Percentiles rank a stretch among this genome's conserved stretches.
These are phyloP conservation scores for Sarocladiaceae sp. DNA, from an alignment of 2,329 filamentous ascomycete genomes.

Conservation along the genomic window DNA sequence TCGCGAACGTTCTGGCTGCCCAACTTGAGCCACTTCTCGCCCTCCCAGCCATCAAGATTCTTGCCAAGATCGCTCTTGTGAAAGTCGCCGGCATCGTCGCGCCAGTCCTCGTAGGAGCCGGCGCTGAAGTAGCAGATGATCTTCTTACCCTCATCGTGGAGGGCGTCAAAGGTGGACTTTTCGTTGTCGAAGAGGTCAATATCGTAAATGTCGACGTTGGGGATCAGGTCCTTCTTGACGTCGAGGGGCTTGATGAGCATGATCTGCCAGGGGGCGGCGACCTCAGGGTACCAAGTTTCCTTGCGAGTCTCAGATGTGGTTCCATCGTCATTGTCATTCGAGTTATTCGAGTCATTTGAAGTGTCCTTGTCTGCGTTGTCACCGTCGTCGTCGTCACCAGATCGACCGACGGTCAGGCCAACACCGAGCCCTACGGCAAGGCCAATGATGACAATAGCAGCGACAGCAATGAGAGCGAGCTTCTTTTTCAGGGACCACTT, in stretches of 20 bases:
- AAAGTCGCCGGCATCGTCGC: conserved; percentile 53
- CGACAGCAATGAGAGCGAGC: conserved; percentile 17
- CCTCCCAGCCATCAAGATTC: conserved; percentile 55
- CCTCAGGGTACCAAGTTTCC: conserved; percentile 43
- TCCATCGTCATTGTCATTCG: conserved; percentile 17
- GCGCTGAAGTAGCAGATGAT: conserved; percentile 73
- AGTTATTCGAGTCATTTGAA: conserved; percentile 12
- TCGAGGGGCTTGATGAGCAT: conserved; percentile 41
- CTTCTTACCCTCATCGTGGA: conserved; percentile 49
- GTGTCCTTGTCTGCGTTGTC: conserved; percentile 13
- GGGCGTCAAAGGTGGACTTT: conserved; percentile 40
- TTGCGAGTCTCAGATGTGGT: conserved; percentile 18
- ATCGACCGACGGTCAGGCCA: conserved; percentile 36
- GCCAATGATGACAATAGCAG: conserved; percentile 27
- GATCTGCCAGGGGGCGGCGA: conserved; percentile 55
- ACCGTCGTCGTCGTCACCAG: conserved; percentile 14
- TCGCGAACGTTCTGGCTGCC: conserved; percentile 50
- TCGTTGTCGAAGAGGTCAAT: conserved; percentile 51
- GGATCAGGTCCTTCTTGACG: conserved; percentile 27
- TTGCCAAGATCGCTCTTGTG: conserved; percentile 48
- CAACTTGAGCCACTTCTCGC: conserved; percentile 61
- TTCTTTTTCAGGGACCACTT: conserved; percentile 25
- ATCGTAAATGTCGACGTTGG: conserved; percentile 44
- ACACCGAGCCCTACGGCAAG: conserved; percentile 51
- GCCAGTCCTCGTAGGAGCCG: conserved; percentile 60